phyloP scores from a whole-genome alignment of 139 green algal genomes.

The Chlorella sp. region DNA sequence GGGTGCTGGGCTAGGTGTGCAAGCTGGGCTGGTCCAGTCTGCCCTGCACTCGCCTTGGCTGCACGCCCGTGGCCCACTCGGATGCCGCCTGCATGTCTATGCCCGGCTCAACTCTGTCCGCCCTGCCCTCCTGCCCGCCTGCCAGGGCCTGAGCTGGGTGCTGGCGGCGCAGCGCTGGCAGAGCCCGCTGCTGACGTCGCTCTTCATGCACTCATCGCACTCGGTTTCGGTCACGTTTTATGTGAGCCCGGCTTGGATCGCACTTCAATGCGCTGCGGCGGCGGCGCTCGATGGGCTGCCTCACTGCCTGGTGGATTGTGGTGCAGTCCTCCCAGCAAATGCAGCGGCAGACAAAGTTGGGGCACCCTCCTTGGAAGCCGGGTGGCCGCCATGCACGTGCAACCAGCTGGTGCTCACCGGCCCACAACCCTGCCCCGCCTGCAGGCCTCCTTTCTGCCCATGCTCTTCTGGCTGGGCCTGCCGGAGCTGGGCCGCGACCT shows the following conservation, averaged over 20 bases:
- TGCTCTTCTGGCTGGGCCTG: constrained; percentile 37
- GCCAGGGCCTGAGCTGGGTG: constrained; percentile 38
- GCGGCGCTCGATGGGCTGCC: neutral
- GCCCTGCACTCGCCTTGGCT: too few relatives aligned
- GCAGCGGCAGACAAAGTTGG: too few relatives aligned
- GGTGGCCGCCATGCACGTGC: too few relatives aligned
- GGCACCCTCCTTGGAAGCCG: too few relatives aligned
- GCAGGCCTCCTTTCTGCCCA: constrained; percentile 41
- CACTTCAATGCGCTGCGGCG: too few relatives aligned
- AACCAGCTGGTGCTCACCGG: too few relatives aligned
- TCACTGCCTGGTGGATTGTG: neutral
- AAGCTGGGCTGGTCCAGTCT: too few relatives aligned
- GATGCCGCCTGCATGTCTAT: too few relatives aligned
- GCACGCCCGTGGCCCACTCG: too few relatives aligned
- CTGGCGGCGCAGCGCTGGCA: constrained; percentile 28
- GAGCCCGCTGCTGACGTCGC: constrained; percentile 33
- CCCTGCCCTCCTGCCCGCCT: constrained; percentile 39
- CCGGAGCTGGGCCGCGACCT: constrained; percentile 37
- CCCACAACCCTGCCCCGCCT: neutral
- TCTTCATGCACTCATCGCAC: constrained; percentile 43
- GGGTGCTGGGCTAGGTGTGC: too few relatives aligned
- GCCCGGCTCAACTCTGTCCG: too few relatives aligned
- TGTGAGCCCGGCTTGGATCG: constrained; percentile 31
- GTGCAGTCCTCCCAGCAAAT: too few relatives aligned
- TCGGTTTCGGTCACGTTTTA: constrained; percentile 54